Evolutionary conservation across 2,329 filamentous ascomycete genomes (phyloP).

Genomic region (Immersiporthe knoxdaviesiana): DNA sequence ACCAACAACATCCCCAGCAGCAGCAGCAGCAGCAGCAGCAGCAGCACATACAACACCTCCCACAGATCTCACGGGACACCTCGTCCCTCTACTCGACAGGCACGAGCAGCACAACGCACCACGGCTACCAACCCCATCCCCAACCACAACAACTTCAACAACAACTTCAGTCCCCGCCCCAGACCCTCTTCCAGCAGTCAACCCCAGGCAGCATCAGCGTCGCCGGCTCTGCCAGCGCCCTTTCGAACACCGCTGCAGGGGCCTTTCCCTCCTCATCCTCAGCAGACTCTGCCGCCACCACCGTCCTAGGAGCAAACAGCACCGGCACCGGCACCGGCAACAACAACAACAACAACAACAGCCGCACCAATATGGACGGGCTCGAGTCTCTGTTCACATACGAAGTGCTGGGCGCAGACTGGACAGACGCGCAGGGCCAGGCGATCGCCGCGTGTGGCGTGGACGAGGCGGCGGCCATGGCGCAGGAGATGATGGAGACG

Average conservation of each 20-base stretch:
- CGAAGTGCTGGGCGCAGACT: constrained; percentile 53
- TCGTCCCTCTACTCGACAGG: constrained; percentile 14
- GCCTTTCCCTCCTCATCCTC: constrained; percentile 13
- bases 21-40: constrained; percentile 9
- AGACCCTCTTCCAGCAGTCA: constrained; percentile 5
- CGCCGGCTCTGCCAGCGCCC: constrained; percentile 5
- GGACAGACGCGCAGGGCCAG: constrained; percentile 54
- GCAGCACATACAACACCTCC: constrained; percentile 18
- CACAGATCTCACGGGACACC: constrained; percentile 14
- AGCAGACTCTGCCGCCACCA: background rate
- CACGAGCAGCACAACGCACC: constrained; percentile 14
- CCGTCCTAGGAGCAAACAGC: background rate
- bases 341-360: too few species aligned
- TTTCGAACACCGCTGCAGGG: constrained; percentile 26
- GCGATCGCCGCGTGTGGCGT: constrained; percentile 48
- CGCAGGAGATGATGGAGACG: constrained; percentile 56
- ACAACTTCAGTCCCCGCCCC: constrained; percentile 6
- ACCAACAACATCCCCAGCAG: constrained; percentile 13
- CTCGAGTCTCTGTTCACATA: constrained; percentile 59
- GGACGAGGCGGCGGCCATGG: constrained; percentile 59
- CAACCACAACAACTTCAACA: constrained; percentile 8
- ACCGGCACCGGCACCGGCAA: too few species aligned
- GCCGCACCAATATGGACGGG: constrained; percentile 60
- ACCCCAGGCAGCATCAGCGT: constrained; percentile 7
- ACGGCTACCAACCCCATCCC: background rate